These are phyloP conservation scores for Phytophthora podocarpi DNA, from an alignment of 352 stramenopile species.

Conservation along the genomic window DNA sequence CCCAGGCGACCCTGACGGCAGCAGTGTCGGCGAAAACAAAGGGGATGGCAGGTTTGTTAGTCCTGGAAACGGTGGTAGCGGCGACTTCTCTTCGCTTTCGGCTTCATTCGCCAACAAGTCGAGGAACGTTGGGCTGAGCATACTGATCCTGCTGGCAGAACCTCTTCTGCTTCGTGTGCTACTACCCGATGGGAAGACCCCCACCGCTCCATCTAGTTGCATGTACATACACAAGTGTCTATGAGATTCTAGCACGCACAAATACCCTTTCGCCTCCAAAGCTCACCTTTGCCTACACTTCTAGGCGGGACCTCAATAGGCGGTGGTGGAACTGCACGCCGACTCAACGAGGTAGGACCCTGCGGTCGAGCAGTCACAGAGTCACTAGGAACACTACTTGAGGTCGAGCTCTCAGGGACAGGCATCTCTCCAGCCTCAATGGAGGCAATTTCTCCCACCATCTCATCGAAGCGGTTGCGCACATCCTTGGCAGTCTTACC, in stretches of 20 bases:
- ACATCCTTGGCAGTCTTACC: constrained; percentile 82
- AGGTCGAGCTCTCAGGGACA: constrained; percentile 2
- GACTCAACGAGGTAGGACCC: constrained; percentile 42
- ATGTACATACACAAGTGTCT: constrained; percentile 8
- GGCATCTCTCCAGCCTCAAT: constrained; percentile 50
- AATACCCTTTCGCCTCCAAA: constrained; percentile 5
- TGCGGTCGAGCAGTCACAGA: constrained; percentile 9
- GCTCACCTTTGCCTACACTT: constrained; percentile 42
- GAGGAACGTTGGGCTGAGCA: constrained; percentile 82
- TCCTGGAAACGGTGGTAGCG: constrained; percentile 38
- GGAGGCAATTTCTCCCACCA: constrained; percentile 70
- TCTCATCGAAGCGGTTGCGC: constrained; percentile 70
- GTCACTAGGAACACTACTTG: background rate
- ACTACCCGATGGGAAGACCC: constrained; percentile 23
- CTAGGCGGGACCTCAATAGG: constrained; percentile 60
- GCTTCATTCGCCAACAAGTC: constrained; percentile 62
- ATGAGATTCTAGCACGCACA: constrained; percentile 25
- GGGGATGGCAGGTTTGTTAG: constrained; percentile 46
- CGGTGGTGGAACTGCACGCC: constrained; percentile 61
- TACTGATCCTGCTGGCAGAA: constrained; percentile 30
- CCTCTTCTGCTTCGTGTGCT: constrained; percentile 36
- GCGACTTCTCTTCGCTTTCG: constrained; percentile 63
- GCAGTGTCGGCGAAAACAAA: constrained; percentile 41
- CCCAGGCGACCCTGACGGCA: constrained; percentile 28
- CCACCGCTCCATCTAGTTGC: constrained; percentile 23